Conservation (phyloP, 805 yeast species). For the Brettanomyces sp. region DNA sequence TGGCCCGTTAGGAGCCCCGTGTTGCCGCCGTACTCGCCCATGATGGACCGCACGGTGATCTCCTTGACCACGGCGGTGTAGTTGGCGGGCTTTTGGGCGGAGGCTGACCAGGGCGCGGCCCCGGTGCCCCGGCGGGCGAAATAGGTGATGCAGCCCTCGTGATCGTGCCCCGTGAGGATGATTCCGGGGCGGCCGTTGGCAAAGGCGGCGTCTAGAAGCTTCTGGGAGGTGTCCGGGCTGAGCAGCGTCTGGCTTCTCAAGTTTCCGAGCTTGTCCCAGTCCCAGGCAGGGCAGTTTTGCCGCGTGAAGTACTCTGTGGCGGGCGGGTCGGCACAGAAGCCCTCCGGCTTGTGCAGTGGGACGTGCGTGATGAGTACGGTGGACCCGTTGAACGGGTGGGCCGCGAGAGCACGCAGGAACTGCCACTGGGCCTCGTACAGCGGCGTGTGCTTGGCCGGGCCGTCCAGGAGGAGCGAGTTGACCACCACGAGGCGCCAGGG, state of each 20-base stretch:
- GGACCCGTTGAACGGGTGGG: constrained; percentile 57
- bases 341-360: constrained; percentile 75
- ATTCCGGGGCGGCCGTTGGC: constrained; percentile 62
- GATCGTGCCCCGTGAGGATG: constrained; percentile 91
- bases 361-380: constrained; percentile 82
- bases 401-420: constrained; percentile 53
- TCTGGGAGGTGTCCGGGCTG: constrained; percentile 52
- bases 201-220: constrained; percentile 67
- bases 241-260: constrained; percentile 83
- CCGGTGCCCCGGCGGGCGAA: constrained; percentile 36
- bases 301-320: constrained; percentile 49
- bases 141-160: constrained; percentile 78
- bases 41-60: constrained; percentile 81
- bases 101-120: constrained; percentile 46
- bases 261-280: constrained; percentile 60
- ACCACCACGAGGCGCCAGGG: constrained; percentile 89
- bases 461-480: constrained; percentile 77
- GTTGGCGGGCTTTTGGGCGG: constrained; percentile 26
- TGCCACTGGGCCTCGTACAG: constrained; percentile 61
- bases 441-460: constrained; percentile 75
- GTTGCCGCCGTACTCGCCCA: constrained; percentile 96
- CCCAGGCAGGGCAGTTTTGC: constrained; percentile 37
- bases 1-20: constrained; percentile 78
- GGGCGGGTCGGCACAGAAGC: constrained; percentile 85
- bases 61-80: constrained; percentile 45